Conservation (phyloP, 768 basidiomycete species). For the Cystofilobasidium ferigula region DNA sequence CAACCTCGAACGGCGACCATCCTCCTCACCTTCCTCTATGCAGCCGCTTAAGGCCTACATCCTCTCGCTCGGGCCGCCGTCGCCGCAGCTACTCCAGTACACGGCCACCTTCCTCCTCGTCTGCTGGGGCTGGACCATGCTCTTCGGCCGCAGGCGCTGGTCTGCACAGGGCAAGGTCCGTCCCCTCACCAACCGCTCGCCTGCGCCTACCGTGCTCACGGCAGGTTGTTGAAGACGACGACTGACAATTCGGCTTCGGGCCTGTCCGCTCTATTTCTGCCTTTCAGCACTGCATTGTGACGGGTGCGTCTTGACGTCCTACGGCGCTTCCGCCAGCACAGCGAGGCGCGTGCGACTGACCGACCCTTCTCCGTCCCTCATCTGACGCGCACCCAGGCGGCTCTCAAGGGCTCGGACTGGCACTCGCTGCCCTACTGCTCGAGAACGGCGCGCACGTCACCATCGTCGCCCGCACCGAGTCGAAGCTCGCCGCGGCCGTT, state of each 20-base stretch:
- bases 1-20: too few relatives aligned
- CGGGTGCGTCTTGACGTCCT: slow-evolving; percentile 48
- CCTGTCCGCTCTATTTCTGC: background rate
- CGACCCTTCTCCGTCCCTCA: background rate
- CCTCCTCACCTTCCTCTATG: too few relatives aligned
- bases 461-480: slow-evolving; percentile 67
- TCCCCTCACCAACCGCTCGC: background rate
- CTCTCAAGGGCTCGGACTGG: slow-evolving; percentile 65
- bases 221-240: too few relatives aligned
- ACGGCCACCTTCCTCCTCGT: background rate
- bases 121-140: slow-evolving; percentile 4
- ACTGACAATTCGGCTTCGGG: too few relatives aligned
- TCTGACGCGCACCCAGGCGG: slow-evolving; percentile 50
- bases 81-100: background rate
- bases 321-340: background rate
- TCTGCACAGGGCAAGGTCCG: slow-evolving; percentile 1
- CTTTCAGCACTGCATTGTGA: slow-evolving; percentile 67
- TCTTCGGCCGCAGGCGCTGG: slow-evolving; percentile 6
- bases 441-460: slow-evolving; percentile 67
- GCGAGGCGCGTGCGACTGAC: background rate
- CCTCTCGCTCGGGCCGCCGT: background rate
- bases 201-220: too few relatives aligned
- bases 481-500: slow-evolving; percentile 52
- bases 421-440: slow-evolving; percentile 56
- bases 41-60: background rate